A percentile compares a stretch with the other conserved stretches of the same genome.
Evolutionary conservation across 106 monocot genomes (phyloP).

Genomic region (Allium cepa): DNA sequence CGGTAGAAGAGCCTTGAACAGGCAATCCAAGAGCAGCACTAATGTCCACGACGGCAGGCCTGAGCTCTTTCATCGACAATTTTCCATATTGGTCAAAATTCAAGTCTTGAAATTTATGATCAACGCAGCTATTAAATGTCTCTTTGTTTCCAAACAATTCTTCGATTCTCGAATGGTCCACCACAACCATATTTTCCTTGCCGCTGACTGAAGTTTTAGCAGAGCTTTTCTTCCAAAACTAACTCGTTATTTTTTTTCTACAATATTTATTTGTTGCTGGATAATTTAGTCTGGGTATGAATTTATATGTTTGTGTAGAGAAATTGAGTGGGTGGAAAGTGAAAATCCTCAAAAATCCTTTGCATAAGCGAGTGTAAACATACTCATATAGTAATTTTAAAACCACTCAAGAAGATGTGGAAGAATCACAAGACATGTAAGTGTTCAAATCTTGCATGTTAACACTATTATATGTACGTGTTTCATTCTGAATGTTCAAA

Average conservation of each 20-base stretch:
- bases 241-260: constrained; percentile 4
- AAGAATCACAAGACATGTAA: too few species aligned
- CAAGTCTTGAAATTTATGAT: constrained; percentile 80
- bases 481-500: too few species aligned
- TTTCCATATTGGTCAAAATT: constrained; percentile 61
- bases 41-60: constrained; percentile 83
- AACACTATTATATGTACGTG: too few species aligned
- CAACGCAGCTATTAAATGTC: constrained; percentile 64
- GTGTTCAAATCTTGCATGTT: too few species aligned
- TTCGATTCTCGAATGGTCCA: constrained; percentile 63
- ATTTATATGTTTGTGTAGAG: too few species aligned
- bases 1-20: constrained; percentile 42
- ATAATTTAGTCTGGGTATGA: too few species aligned
- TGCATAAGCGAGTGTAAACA: too few species aligned
- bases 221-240: constrained; percentile 8
- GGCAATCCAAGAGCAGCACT: constrained; percentile 82
- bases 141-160: constrained; percentile 67
- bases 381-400: too few species aligned
- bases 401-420: too few species aligned
- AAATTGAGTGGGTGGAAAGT: too few species aligned
- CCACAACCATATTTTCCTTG: constrained; percentile 32
- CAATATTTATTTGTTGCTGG: too few species aligned
- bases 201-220: neutral
- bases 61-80: constrained; percentile 71
- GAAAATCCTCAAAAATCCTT: too few species aligned